Evolutionary conservation across 768 basidiomycete species (phyloP), one percentile per base, ranked within the genome.

Genomic region (Lactarius psammicola): DNA sequence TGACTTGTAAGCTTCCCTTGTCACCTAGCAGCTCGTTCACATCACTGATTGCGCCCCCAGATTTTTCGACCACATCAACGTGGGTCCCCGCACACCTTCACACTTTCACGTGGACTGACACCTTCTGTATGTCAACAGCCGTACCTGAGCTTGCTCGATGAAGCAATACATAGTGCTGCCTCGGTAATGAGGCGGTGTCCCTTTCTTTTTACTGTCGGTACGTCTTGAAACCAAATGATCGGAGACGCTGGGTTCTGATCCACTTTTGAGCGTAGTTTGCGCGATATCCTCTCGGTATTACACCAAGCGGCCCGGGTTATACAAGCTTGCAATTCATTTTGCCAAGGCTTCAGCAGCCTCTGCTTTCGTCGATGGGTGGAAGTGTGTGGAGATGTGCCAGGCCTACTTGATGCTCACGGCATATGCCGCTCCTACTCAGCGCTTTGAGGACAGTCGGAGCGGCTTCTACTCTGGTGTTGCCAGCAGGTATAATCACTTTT

Each of bases 351-450:
- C 83, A 23, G 87, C 87, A 6, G 85, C 84, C 15, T 80, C 81
- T 63, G 80, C 85, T 2, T 78, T 88, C 59, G 79, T 86, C 15
- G 84, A 87, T 64, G 85, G 85, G 6, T 79, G 80, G 68, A 84
- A 84, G 72, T 86, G 84, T 65, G 82, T 92, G n/a, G 91, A 93
- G 72, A 84, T 88, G 64, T 87, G 86, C 64, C 91, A 93, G 72
- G 90, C 90, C 23, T 92, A 88, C 72, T 75, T 90, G 20, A 74
- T 93, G 34, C 79, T 88, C 76, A 82, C 84, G 40, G 82, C 84
- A 9, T 88, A 88, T 74, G 82, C 84, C 23, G 76, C 82, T 9
- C 86, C 87, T 0, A 83, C 84, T 66, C 83, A 83, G 65, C 83
- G 81, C 62, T 90, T 85, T 81, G 83, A 84, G 55, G 88, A 91